Percentiles rank a stretch among this genome's conserved stretches.
These are phyloP conservation scores for Pulicaria dysenterica DNA, from an alignment of 129 eudicot species.

Conservation along the genomic window DNA sequence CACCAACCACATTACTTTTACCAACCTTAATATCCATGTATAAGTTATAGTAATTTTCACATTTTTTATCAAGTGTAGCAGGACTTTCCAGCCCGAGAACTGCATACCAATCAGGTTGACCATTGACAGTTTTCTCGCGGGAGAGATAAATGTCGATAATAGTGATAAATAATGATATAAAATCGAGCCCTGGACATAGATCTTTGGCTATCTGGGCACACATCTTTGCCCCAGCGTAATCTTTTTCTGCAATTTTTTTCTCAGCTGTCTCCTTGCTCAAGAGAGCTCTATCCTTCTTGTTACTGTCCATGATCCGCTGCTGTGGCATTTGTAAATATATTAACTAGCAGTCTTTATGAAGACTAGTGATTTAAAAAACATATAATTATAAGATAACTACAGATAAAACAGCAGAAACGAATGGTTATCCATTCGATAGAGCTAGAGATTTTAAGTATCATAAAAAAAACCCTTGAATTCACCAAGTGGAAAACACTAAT, in stretches of 20 bases:
- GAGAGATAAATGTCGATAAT: not conserved
- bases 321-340: not conserved
- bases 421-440: not conserved
- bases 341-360: too few species aligned
- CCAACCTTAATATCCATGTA: not conserved
- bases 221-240: slow-evolving; percentile 1
- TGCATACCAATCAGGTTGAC: slow-evolving; percentile 8
- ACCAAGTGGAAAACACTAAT: too few species aligned
- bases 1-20: slow-evolving; percentile 9
- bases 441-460: too few species aligned
- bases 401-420: not conserved
- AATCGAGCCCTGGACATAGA: slow-evolving; percentile 7
- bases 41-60: slow-evolving; percentile 10
- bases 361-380: not conserved
- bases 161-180: slow-evolving; percentile 3
- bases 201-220: slow-evolving; percentile 8
- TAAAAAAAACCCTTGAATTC: too few species aligned
- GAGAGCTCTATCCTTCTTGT: not conserved
- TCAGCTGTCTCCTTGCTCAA: not conserved
- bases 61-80: not conserved
- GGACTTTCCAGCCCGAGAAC: slow-evolving; percentile 13
- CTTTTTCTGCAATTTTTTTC: not conserved
- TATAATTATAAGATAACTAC: not conserved
- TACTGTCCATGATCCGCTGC: slow-evolving; percentile 15
- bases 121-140: not conserved